Evolutionary conservation across 768 basidiomycete genomes (phyloP).

Genomic region (Naganishia onofrii): DNA sequence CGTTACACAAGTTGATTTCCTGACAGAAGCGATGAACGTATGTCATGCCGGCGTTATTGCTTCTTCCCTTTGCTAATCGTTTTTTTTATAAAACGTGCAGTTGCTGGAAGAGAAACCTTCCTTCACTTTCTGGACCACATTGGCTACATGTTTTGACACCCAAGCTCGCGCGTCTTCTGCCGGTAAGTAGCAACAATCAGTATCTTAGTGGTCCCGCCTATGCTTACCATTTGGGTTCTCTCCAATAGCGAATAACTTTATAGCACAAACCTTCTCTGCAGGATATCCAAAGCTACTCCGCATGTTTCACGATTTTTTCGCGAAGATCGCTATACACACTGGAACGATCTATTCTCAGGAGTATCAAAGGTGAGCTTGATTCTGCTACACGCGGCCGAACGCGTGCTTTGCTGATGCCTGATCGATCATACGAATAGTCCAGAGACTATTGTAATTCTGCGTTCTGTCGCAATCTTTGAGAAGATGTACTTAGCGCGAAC

Average conservation of each 20-base stretch:
- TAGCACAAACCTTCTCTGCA: conserved; percentile 81
- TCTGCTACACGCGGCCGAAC: neutral
- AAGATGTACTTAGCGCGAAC: conserved; percentile 82
- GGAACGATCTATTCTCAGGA: conserved; percentile 83
- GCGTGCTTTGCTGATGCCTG: conserved; percentile 12
- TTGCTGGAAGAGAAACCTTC: conserved; percentile 82
- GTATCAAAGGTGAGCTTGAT: conserved; percentile 68
- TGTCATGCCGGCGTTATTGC: conserved; percentile 21
- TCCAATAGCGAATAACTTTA: conserved; percentile 74
- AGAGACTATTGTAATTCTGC: conserved; percentile 83
- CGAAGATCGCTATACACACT: conserved; percentile 89
- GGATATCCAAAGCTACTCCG: conserved; percentile 85
- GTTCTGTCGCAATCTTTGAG: conserved; percentile 79
- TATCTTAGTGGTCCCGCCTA: neutral
- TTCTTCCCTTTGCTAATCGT: conserved; percentile 1
- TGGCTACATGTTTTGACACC: conserved; percentile 76
- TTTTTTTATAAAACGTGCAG: too few relatives aligned
- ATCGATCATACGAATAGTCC: conserved; percentile 63
- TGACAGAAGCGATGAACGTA: conserved; percentile 93
- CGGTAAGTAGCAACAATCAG: conserved; percentile 55
- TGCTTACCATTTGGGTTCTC: neutral
- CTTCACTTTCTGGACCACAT: conserved; percentile 80
- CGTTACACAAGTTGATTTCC: conserved; percentile 69
- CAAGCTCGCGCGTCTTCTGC: conserved; percentile 75
- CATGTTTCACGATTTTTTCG: conserved; percentile 94